Evolutionary conservation across 1,139 yeast genomes (phyloP).

Genomic region (Protomyces gravidus): DNA sequence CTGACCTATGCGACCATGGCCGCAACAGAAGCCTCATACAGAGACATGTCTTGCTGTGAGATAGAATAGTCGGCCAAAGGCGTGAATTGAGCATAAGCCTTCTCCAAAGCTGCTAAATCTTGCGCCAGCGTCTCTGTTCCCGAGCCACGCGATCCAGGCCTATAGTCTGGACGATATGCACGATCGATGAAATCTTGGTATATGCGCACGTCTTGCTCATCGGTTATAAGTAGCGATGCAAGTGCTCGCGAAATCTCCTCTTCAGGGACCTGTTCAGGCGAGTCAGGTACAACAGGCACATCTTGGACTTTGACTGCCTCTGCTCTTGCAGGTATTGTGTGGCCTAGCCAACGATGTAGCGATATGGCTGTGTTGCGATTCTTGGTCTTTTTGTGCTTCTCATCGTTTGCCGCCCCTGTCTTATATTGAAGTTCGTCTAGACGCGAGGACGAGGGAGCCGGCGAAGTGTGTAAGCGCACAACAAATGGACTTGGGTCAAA

Average conservation of each 20-base stretch:
- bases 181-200: not conserved
- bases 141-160: no score
- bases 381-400: not conserved
- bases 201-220: not conserved
- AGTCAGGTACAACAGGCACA: no score
- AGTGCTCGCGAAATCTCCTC: not conserved
- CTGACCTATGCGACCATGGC: not conserved
- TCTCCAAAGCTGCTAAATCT: not conserved
- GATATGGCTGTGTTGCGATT: constrained; percentile 4
- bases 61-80: not conserved
- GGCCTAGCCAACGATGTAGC: constrained; percentile 24
- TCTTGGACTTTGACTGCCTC: no score
- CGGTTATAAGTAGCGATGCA: not conserved
- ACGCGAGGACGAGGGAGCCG: not conserved
- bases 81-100: not conserved
- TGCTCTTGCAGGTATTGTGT: no score
- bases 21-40: not conserved
- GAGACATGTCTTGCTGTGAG: not conserved
- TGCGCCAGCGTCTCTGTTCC: not conserved
- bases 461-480: constrained; percentile 2
- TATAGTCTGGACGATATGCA: not conserved
- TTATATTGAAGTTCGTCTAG: not conserved
- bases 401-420: no score
- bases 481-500: constrained; percentile 26
- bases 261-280: no score